Evolutionary conservation across 352 stramenopile species (phyloP), one percentile per base, ranked within the genome.

Genomic region (Phytophthora europaea): DNA sequence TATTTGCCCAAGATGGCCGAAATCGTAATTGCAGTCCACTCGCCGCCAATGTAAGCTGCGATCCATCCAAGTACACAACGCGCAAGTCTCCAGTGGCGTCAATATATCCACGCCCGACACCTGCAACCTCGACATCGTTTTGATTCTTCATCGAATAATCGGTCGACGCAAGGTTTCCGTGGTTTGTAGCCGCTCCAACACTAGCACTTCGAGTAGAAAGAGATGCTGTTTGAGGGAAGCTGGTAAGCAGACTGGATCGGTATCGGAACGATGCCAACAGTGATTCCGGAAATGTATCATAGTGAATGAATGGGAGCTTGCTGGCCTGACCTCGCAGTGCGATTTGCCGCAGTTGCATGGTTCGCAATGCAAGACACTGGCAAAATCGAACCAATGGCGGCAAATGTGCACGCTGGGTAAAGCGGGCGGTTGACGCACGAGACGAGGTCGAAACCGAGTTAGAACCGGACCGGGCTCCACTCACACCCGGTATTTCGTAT

Each of bases 221-320:
- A 33, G 47, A 28, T 38, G 47, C 40, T 55, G 48, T 1, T 48
- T 68, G 61, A 22, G 43, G 23, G 45, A 50, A 57, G 26, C 51
- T 33, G 18, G 18, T 45, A 51, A 67, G 23, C 36, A 70, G 57
- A 18, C 22, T 70, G 7, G 48, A 72, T 47, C 74, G 65, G 47
- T 77, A 66, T 9, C 78, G 74, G 10, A 91, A 80, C 1, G 73
- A 84, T 6, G 66, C 61, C 51, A 91, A 23, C 5, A 93, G n/a
- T 0, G 74, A 80, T 38, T 76, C 71, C 8, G 86, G 81, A 7
- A 92, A 48, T 0, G 45, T 67, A 31, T 93, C 86, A 52, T 80
- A 92, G 59, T 93, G 86, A 3, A 88, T 61, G 26, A 89, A 73
- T 13, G 84, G 84, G 3, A 85, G 71, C 20, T 82, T 84, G 22